Percentiles rank a stretch among this genome's conserved stretches.
phyloP scores from a whole-genome alignment of 305 asterid species.

The Ilex paraguariensis region DNA sequence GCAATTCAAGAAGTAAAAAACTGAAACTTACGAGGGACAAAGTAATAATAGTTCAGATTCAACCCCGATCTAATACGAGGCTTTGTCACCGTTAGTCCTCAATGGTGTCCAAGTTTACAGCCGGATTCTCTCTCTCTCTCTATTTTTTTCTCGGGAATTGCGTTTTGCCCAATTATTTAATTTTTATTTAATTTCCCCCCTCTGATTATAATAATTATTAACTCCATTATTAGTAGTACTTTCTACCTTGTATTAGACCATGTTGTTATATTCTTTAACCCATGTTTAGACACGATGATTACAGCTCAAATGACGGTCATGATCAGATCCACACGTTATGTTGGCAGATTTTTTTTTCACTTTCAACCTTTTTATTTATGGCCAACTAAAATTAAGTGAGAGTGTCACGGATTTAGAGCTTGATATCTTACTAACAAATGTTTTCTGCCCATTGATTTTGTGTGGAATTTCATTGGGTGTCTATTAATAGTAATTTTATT shows the following conservation, averaged over 20 bases:
- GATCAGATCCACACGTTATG: constrained; percentile 39
- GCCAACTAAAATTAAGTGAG: background rate
- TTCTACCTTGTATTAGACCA: constrained; percentile 29
- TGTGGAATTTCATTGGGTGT: too few relatives aligned
- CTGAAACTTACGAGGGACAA: background rate
- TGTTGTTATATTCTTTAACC: constrained; percentile 78
- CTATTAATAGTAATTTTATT: too few relatives aligned
- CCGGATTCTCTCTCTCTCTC: constrained; percentile 32
- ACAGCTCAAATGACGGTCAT: constrained; percentile 56
- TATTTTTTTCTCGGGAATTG: constrained; percentile 39
- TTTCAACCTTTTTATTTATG: constrained; percentile 1
- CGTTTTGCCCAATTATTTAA: constrained; percentile 23
- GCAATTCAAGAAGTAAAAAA: constrained; percentile 1
- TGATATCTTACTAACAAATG: too few relatives aligned
- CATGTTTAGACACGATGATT: constrained; percentile 89
- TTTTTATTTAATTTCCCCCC: constrained; percentile 4
- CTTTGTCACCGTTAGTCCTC: constrained; percentile 61
- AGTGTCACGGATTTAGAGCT: background rate
- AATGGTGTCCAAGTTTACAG: constrained; percentile 68
- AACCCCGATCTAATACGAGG: constrained; percentile 52
- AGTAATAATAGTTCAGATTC: background rate
- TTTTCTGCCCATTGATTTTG: too few relatives aligned
- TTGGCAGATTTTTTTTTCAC: background rate
- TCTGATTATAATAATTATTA: constrained; percentile 3
- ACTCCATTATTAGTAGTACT: constrained; percentile 23